phyloP scores from a whole-genome alignment of 257 asterid genomes.

The Petunia axillaris region DNA sequence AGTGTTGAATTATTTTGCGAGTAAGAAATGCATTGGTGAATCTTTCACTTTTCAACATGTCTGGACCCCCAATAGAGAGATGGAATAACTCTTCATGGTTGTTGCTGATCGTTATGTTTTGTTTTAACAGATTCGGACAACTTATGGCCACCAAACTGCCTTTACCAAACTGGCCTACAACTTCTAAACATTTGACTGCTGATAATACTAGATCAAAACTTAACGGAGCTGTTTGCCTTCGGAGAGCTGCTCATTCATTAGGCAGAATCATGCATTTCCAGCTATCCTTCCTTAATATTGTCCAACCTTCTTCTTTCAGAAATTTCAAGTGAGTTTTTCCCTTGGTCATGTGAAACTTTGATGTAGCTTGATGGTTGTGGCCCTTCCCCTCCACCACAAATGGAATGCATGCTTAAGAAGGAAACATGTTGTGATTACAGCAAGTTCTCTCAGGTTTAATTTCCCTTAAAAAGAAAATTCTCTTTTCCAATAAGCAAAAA shows the following conservation, averaged over 20 bases:
- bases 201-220: constrained; percentile 6
- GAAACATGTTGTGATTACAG: not conserved
- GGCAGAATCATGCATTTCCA: constrained; percentile 23
- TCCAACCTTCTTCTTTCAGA: constrained; percentile 29
- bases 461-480: not conserved
- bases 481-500: constrained; percentile 10
- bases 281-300: constrained; percentile 26
- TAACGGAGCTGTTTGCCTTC: constrained; percentile 25
- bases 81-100: constrained; percentile 15
- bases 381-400: constrained; percentile 20
- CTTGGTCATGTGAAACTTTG: not conserved
- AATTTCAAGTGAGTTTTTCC: constrained; percentile 35
- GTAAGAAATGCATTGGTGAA: not conserved
- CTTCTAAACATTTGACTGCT: constrained; percentile 7
- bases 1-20: not conserved
- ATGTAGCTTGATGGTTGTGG: constrained; percentile 19
- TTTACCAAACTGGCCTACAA: constrained; percentile 20
- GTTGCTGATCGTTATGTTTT: not conserved
- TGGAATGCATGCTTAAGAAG: constrained; percentile 14
- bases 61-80: not conserved
- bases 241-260: constrained; percentile 33
- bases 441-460: not conserved
- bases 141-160: constrained; percentile 26
- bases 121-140: not conserved
- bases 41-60: not conserved